Base-by-base conservation (phyloP, 2,329 filamentous ascomycete genomes). In the Exophiala calicioides region DNA sequence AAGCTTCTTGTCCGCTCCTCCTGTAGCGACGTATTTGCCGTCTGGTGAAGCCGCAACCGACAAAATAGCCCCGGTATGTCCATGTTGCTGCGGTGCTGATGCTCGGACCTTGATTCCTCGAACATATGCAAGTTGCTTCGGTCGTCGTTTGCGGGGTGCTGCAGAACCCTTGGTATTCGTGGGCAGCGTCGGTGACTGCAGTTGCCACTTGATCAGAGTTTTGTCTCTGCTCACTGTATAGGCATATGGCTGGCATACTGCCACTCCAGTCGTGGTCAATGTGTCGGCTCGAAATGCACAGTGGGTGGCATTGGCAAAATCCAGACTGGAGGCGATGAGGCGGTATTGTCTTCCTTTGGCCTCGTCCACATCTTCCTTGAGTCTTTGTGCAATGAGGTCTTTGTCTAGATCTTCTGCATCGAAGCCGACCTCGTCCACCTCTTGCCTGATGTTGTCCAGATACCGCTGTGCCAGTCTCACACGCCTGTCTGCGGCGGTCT, bases 331-430 rank as follows among this genome's bases (percentile, higher is more conserved):
- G 26, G 87, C 86, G 58, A 98, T 80, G 65, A 82, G 81, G 40
- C 89, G 81, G 71, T 95, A 97, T 38, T 95, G 79, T 59, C 86
- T 85, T 47, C 93, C 93, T 71, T 96, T 96, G 45, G 82, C 81
- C 70, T 96, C 93, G 41, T 93, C 82, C 32, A 93, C 88, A 65
- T 97, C 93, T 69, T 96, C 89, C 68, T 91, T 84, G 60, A 98
- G 73, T 59, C 90, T 77, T 67, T 95, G 88, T 31, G 91, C 90
- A 60, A 98, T 90, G 59, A 96, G 73, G 64, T 98, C 93, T 49
- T 86, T 79, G 70, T 97, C 93, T 48, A 98, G 87, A 42, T 97
- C 88, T 59, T 85, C 90, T 5, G 93, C 93, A 69, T 98, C 90
- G 63, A 97, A 98, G 29, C 90, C 93, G 42, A 78, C 79, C 55